Conservation (phyloP, 2,329 filamentous ascomycete genomes). For the Beauveria australis region DNA sequence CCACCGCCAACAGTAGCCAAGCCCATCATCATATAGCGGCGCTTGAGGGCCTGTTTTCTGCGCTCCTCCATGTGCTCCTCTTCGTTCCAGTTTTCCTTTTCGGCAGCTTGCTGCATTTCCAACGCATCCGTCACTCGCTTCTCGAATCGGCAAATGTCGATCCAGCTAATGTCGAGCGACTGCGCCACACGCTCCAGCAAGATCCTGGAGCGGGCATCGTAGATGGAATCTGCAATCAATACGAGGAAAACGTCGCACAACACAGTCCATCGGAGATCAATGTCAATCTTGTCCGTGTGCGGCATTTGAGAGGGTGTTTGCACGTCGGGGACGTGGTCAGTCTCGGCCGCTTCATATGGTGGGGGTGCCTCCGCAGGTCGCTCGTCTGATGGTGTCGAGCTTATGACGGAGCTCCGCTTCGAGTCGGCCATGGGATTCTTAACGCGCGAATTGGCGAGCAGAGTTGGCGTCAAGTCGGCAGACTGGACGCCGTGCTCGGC, state of each 20-base stretch:
- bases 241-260: conserved; percentile 92
- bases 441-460: conserved; percentile 88
- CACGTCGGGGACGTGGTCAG: conserved; percentile 68
- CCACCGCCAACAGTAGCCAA: conserved; percentile 92
- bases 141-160: conserved; percentile 94
- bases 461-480: conserved; percentile 69
- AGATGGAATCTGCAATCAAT: conserved; percentile 90
- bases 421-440: conserved; percentile 76
- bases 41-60: conserved; percentile 71
- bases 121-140: conserved; percentile 93
- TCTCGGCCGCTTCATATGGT: conserved; percentile 54
- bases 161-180: conserved; percentile 74
- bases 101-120: conserved; percentile 92
- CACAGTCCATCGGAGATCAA: conserved; percentile 94
- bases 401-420: conserved; percentile 10
- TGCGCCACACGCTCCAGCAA: conserved; percentile 76
- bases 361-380: conserved; percentile 43
- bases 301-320: conserved; percentile 77
- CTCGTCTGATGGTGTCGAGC: conserved; percentile 32
- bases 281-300: conserved; percentile 76
- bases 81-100: conserved; percentile 97
- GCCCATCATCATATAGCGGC: conserved; percentile 89
- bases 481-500: conserved; percentile 86
- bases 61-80: conserved; percentile 85
- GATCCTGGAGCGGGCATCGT: conserved; percentile 79